phyloP scores from a whole-genome alignment of 2,329 filamentous ascomycete genomes.

The Gnomoniopsis sp. region DNA sequence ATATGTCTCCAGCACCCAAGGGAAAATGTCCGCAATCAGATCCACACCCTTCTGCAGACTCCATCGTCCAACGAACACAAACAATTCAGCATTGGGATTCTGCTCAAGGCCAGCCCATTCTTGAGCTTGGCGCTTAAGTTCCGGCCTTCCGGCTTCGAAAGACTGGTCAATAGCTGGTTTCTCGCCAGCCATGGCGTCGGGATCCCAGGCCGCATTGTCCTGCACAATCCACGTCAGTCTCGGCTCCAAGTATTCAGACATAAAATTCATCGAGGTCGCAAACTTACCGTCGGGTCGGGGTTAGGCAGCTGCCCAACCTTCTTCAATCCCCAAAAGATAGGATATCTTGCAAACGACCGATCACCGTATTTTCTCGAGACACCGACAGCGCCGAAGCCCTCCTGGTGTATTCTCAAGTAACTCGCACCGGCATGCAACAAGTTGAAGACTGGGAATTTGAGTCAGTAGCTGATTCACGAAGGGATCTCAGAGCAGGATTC shows the following conservation, averaged over 20 bases:
- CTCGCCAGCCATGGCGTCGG: slow-evolving; percentile 32
- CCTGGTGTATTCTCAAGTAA: slow-evolving; percentile 63
- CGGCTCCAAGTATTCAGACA: background rate
- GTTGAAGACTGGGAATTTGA: slow-evolving; percentile 52
- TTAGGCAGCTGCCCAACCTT: slow-evolving; percentile 64
- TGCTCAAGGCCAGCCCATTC: slow-evolving; percentile 64
- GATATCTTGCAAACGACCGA: slow-evolving; percentile 62
- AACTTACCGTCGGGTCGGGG: slow-evolving; percentile 51
- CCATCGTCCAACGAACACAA: slow-evolving; percentile 69
- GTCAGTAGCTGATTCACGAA: slow-evolving; percentile 59
- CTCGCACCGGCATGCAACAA: slow-evolving; percentile 64
- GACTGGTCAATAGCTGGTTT: slow-evolving; percentile 50
- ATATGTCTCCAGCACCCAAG: slow-evolving; percentile 55
- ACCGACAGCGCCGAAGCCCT: slow-evolving; percentile 65
- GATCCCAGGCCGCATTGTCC: slow-evolving; percentile 59
- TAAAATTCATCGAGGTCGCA: background rate
- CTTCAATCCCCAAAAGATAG: slow-evolving; percentile 65
- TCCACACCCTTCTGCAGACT: slow-evolving; percentile 64
- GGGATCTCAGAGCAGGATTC: slow-evolving; percentile 54
- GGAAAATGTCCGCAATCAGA: slow-evolving; percentile 66
- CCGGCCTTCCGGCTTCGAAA: slow-evolving; percentile 51
- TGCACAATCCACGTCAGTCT: background rate
- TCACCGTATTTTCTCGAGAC: slow-evolving; percentile 68
- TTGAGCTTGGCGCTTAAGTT: slow-evolving; percentile 59
- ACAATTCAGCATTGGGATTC: slow-evolving; percentile 59